Evolutionary conservation across 345 rosid genomes (phyloP), one percentile per base, ranked within the genome.

Genomic region (Eucalyptus marginata): DNA sequence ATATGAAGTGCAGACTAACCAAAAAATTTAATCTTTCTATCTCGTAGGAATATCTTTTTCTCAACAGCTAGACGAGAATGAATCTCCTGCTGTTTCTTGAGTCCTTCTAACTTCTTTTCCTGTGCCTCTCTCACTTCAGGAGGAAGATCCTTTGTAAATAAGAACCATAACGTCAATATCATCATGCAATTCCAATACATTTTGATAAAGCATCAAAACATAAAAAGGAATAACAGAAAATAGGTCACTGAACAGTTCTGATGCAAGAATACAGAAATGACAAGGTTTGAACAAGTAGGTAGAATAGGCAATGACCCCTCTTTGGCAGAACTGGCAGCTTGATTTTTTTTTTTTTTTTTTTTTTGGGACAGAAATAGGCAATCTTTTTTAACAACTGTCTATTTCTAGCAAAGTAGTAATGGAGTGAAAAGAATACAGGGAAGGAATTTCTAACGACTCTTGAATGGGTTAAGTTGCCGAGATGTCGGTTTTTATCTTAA

Each of bases 21-120:
- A 89, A 97, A 98, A 91, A 98, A 97, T 90, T 96, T 98, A 64
- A 98, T 97, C 94, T 97, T 98, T 89, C 99, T 92, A 89, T 95
- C 96, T 49, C 97, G 95, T 89, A 98, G 93, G 93, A 98, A 98
- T 36, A 98, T 92, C 90, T 96, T 96, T 90, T 96, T 96, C 86
- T 98, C 99, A 43, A 97, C 94, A 86, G 98, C 99, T 52, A 98
- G 93, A 56, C 97, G 99, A 5, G 93, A 92, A 91, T 96, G 98
- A 91, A 93, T 93, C 59, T 98, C 98, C 92, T 96, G 99, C 87
- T 96, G 99, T 90, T 95, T 96, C 95, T 95, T 96, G 49, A 97
- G 89, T 86, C 93, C 97, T 83, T 92, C 96, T 88, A 98, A 87
- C 95, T 96, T 98, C 92, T 93, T 92, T 88, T 91, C 93, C 76